phyloP scores from a whole-genome alignment of 164 flowering plant genomes.

The Sextonia rubra region DNA sequence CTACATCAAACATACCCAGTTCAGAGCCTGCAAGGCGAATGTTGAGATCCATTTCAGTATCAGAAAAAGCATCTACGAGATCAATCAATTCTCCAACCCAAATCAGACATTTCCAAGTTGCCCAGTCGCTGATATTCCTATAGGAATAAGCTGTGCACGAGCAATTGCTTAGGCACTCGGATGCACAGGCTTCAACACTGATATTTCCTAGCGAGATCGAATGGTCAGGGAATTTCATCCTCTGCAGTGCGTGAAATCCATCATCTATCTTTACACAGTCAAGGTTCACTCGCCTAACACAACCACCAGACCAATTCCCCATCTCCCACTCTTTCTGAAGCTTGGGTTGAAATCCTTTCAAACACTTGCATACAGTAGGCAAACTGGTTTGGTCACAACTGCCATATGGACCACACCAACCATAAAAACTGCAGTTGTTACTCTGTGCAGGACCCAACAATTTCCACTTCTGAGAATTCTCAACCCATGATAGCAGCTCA shows the following conservation, averaged over 20 bases:
- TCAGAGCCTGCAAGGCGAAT: background rate
- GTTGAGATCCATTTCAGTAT: background rate
- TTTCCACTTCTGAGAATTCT: slow-evolving; percentile 10
- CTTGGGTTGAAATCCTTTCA: slow-evolving; percentile 36
- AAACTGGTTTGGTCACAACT: slow-evolving; percentile 19
- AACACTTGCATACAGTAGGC: slow-evolving; percentile 25
- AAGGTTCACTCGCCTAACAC: slow-evolving; percentile 11
- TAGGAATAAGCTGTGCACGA: slow-evolving; percentile 3
- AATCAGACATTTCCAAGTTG: background rate
- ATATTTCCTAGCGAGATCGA: background rate
- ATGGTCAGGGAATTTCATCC: slow-evolving; percentile 29
- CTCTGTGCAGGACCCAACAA: background rate
- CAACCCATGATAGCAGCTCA: slow-evolving; percentile 11
- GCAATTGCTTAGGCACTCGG: background rate
- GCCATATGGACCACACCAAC: slow-evolving; percentile 32
- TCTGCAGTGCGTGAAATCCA: slow-evolving; percentile 9
- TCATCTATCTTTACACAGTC: slow-evolving; percentile 20
- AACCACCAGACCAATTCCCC: slow-evolving; percentile 25
- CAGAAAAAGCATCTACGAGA: background rate
- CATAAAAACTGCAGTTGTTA: slow-evolving; percentile 24
- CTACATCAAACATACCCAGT: background rate
- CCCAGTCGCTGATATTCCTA: background rate
- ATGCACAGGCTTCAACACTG: background rate
- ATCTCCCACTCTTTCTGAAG: slow-evolving; percentile 17
- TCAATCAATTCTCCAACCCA: slow-evolving; percentile 1